Percentiles rank a stretch among this genome's conserved stretches.
phyloP scores from a whole-genome alignment of 2,329 filamentous ascomycete genomes.

The Ophiocordyceps australis region DNA sequence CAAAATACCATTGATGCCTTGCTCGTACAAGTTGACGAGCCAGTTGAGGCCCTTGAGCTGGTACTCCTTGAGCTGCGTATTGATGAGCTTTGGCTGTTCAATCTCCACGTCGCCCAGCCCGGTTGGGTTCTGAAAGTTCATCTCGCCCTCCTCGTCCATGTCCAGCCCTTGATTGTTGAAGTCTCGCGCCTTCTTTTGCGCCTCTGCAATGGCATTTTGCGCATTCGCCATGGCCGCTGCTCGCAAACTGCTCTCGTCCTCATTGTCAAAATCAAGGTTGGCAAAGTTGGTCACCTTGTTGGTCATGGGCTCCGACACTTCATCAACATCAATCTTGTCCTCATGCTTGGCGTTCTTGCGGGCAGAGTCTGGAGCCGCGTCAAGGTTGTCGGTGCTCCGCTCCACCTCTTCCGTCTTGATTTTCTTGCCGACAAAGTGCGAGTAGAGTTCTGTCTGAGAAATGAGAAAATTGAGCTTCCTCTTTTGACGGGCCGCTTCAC shows the following conservation, averaged over 20 bases:
- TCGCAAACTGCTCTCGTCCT: conserved; percentile 67
- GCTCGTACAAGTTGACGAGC: conserved; percentile 97
- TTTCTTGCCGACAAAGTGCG: conserved; percentile 98
- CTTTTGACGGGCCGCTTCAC: conserved; percentile 93
- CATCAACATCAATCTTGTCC: conserved; percentile 26
- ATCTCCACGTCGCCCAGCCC: conserved; percentile 89
- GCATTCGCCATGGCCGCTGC: conserved; percentile 88
- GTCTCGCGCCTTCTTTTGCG: conserved; percentile 77
- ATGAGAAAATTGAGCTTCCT: conserved; percentile 99
- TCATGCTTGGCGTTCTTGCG: conserved; percentile 15
- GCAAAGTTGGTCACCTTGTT: conserved; percentile 84
- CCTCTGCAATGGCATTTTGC: conserved; percentile 86
- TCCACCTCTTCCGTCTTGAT: conserved; percentile 96
- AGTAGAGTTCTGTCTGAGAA: conserved; percentile 96
- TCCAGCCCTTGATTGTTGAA: conserved; percentile 64
- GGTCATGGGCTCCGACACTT: conserved; percentile 30
- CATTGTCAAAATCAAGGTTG: conserved; percentile 86
- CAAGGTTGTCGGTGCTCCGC: conserved; percentile 67
- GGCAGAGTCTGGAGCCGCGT: conserved; percentile 37
- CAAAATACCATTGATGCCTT: conserved; percentile 97
- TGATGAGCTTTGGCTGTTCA: conserved; percentile 83
- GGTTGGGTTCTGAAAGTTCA: conserved; percentile 99
- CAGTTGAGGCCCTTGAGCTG: conserved; percentile 98
- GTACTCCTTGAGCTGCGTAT: conserved; percentile 92
- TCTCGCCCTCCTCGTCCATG: conserved; percentile 82